A percentile compares a stretch with the other conserved stretches of the same genome.
These are phyloP conservation scores for Beta lomatogona DNA, from an alignment of 179 eudicot species.

Conservation along the genomic window DNA sequence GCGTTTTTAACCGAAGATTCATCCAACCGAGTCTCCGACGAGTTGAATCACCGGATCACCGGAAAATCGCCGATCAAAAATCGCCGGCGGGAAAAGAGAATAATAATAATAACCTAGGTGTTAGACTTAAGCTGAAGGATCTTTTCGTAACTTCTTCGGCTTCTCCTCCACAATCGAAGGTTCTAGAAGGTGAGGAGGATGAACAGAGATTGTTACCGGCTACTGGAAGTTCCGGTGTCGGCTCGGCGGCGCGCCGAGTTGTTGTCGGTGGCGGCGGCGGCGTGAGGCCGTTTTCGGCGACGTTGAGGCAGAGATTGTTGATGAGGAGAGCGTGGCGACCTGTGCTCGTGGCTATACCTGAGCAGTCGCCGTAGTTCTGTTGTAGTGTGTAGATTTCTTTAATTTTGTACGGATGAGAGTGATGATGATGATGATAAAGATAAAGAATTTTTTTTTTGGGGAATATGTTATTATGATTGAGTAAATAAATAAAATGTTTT, in stretches of 20 bases:
- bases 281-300: constrained; percentile 65
- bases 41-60: constrained; percentile 28
- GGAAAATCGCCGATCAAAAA: not conserved
- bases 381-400: not conserved
- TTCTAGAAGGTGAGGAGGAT: constrained; percentile 6
- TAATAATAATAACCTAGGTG: constrained; percentile 23
- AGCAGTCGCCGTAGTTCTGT: constrained; percentile 36
- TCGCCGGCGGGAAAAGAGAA: constrained; percentile 22
- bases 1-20: constrained; percentile 33
- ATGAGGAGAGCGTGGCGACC: constrained; percentile 87
- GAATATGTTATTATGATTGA: too few species aligned
- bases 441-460: not conserved
- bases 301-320: constrained; percentile 73
- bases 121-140: constrained; percentile 70
- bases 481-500: not conserved
- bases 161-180: constrained; percentile 44
- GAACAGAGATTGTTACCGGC: constrained; percentile 8
- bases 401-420: not conserved
- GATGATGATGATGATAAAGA: not conserved
- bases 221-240: constrained; percentile 25
- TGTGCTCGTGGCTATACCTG: constrained; percentile 73
- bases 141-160: constrained; percentile 55
- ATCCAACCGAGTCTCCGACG: constrained; percentile 23
- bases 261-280: constrained; percentile 27
- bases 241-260: constrained; percentile 33